Evolutionary conservation across 2,329 filamentous ascomycete species (phyloP).

Genomic region (Lecanicillium sp.): DNA sequence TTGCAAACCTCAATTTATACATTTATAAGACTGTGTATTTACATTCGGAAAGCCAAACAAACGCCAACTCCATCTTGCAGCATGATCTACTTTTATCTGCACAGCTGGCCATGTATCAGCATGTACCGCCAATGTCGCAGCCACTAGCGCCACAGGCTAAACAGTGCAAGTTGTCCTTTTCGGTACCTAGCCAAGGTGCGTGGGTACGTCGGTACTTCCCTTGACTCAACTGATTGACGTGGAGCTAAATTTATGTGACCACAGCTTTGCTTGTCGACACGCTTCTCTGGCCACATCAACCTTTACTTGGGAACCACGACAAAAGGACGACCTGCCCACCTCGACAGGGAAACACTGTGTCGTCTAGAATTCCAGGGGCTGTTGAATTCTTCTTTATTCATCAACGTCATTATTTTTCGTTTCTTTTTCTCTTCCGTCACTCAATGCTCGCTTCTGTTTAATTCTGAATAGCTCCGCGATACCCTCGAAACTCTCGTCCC

Average conservation of each 20-base stretch:
- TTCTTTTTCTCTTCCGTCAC: neutral
- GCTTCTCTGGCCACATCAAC: conserved; percentile 13
- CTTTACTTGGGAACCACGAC: conserved; percentile 1
- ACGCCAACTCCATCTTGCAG: no score
- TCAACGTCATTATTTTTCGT: neutral
- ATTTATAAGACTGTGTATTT: no score
- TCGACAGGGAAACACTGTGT: neutral
- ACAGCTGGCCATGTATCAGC: no score
- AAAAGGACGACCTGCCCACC: conserved; percentile 5
- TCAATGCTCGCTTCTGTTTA: neutral
- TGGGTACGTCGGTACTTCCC: no score
- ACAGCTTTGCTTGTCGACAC: conserved; percentile 2
- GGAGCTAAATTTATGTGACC: no score
- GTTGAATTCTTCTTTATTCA: neutral
- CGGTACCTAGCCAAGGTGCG: conserved; percentile 12
- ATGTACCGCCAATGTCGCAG: no score
- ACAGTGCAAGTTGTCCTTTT: conserved; percentile 33
- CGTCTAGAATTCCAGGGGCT: neutral
- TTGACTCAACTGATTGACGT: neutral
- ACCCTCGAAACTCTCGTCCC: neutral
- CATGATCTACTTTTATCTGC: no score
- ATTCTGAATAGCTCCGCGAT: neutral
- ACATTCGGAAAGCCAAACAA: no score
- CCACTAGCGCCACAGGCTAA: conserved; percentile 10
- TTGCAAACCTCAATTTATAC: no score